A percentile compares a stretch with the other conserved stretches of the same genome.
Evolutionary conservation across 257 asterid species (phyloP).

Genomic region (Ophiorrhiza pumila): DNA sequence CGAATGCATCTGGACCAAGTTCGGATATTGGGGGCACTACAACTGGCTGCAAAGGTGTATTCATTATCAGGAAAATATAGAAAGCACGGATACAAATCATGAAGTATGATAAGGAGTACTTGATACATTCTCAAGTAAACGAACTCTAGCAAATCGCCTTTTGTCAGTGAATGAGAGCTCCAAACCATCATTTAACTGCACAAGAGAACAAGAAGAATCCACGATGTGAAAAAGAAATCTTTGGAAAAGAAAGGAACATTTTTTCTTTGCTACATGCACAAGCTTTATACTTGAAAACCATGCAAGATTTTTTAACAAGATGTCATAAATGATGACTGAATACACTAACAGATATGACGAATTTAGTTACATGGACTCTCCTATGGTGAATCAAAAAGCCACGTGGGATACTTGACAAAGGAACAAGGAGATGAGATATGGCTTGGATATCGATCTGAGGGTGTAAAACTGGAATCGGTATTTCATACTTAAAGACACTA

Average conservation of each 20-base stretch:
- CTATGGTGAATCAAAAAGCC: not conserved
- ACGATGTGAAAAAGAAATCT: not conserved
- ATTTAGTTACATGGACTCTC: not conserved
- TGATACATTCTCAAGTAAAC: slow-evolving; percentile 76
- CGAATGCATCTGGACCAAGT: slow-evolving; percentile 97
- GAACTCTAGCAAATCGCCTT: slow-evolving; percentile 96
- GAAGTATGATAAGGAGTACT: slow-evolving; percentile 19
- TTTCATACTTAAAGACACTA: not conserved
- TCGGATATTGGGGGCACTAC: slow-evolving; percentile 87
- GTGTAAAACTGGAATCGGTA: not conserved
- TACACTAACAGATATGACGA: not conserved
- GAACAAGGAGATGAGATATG: not conserved
- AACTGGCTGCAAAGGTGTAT: slow-evolving; percentile 54
- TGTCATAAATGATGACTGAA: not conserved
- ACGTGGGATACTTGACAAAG: not conserved
- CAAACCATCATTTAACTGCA: slow-evolving; percentile 85
- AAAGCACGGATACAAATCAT: slow-evolving; percentile 10
- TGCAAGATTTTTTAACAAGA: not conserved
- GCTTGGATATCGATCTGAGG: not conserved
- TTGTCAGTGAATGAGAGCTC: slow-evolving; percentile 96
- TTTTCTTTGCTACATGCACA: not conserved
- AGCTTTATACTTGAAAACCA: not conserved
- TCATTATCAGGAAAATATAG: slow-evolving; percentile 16
- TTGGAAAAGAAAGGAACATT: not conserved
- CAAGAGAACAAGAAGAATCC: slow-evolving; percentile 10